phyloP scores from a whole-genome alignment of 225 moss, liverwort and hornwort genomes.

The Ulota crispa region DNA sequence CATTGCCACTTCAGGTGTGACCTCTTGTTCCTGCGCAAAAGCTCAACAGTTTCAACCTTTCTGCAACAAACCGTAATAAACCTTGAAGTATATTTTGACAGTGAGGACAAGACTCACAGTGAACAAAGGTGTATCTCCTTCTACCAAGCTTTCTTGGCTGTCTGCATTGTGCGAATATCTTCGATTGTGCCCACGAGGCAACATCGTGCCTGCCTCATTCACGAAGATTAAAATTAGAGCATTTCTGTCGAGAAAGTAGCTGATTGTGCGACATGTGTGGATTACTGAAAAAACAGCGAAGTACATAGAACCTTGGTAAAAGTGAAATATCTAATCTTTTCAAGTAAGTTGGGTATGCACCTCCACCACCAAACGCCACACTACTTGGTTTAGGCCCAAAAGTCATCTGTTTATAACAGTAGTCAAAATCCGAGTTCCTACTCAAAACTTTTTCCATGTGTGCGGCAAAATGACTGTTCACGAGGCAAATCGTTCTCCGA shows the following conservation, averaged over 20 bases:
- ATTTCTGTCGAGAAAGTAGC: not conserved
- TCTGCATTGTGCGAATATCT: conserved; percentile 39
- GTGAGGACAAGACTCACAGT: conserved; percentile 31
- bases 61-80: not conserved
- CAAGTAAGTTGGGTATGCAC: conserved; percentile 19
- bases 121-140: conserved; percentile 39
- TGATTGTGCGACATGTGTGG: not conserved
- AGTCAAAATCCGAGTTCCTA: conserved; percentile 96
- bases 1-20: conserved; percentile 45
- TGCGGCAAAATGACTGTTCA: conserved; percentile 95
- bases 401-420: conserved; percentile 85
- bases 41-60: conserved; percentile 12
- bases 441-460: conserved; percentile 82
- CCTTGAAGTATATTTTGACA: not conserved
- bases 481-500: conserved; percentile 80
- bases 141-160: conserved; percentile 41
- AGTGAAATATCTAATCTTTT: not conserved
- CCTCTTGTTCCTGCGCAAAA: conserved; percentile 67
- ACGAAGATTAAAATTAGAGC: conserved; percentile 20
- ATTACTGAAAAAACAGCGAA: not conserved
- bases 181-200: conserved; percentile 50
- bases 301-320: not conserved
- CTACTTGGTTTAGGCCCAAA: conserved; percentile 57
- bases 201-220: conserved; percentile 42
- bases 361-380: conserved; percentile 52